Evolutionary conservation across 306 rosid species (phyloP).

Genomic region (Mimosa pudica): DNA sequence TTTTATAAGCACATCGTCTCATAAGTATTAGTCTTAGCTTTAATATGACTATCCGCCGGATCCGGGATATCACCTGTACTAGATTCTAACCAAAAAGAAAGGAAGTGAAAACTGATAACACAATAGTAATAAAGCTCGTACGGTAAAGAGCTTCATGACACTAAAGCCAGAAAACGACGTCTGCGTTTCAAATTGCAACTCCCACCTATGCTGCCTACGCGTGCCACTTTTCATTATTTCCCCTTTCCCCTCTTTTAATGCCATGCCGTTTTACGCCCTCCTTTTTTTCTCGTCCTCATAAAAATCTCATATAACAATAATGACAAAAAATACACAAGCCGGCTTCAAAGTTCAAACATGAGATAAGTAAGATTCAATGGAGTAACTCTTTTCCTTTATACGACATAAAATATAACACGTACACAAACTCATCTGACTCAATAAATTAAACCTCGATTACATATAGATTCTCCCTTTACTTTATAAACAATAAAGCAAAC

Average conservation of each 20-base stretch:
- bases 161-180: constrained; percentile 17
- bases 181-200: constrained; percentile 1
- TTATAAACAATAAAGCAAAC: background rate
- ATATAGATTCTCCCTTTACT: background rate
- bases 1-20: no score
- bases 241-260: constrained; percentile 21
- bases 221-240: background rate
- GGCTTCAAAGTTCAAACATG: no score
- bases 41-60: no score
- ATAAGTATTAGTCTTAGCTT: no score
- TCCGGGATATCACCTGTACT: no score
- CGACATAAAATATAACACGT: background rate
- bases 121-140: background rate
- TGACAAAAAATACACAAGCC: no score
- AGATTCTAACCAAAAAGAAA: no score
- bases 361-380: no score
- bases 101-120: background rate
- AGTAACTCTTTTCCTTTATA: background rate
- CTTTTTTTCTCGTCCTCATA: background rate
- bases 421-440: background rate
- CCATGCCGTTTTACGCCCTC: constrained; percentile 1
- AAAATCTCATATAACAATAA: no score
- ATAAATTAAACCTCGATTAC: background rate
- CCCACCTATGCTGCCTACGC: background rate
- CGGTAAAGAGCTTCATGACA: background rate